phyloP scores from a whole-genome alignment of 2,329 filamentous ascomycete species.

The Fusarium fujikuroi region DNA sequence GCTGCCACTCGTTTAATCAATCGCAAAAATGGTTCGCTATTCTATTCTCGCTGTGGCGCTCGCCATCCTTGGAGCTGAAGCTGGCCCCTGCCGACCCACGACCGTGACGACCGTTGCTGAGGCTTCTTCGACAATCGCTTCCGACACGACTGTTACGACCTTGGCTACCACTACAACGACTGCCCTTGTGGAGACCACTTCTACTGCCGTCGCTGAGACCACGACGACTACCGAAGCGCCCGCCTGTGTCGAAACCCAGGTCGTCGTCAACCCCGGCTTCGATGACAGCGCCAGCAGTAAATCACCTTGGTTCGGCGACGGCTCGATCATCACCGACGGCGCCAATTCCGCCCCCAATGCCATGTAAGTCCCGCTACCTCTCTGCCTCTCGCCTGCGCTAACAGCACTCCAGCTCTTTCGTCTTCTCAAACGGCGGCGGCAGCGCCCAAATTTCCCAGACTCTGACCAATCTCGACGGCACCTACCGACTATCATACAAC shows the following conservation, averaged over 20 bases:
- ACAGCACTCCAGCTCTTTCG: background rate
- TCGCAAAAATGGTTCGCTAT: background rate
- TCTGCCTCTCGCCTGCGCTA: fast-evolving
- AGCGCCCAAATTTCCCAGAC: fast-evolving
- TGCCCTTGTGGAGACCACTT: background rate
- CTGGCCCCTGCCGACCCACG: background rate
- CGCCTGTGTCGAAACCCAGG: background rate
- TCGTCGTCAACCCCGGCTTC: background rate
- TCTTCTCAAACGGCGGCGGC: background rate
- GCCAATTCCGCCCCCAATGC: background rate
- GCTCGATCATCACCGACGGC: fast-evolving
- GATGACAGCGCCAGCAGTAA: background rate
- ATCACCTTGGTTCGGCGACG: background rate
- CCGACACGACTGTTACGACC: background rate
- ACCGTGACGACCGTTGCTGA: background rate
- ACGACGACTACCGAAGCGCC: background rate
- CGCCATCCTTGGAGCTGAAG: background rate
- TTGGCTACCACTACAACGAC: background rate
- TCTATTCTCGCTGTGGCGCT: background rate
- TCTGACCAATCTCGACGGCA: background rate
- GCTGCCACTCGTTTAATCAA: background rate
- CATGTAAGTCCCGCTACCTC: background rate
- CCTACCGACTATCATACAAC: background rate
- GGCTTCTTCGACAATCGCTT: background rate
- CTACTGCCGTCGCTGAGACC: background rate